Base-by-base conservation (phyloP, 805 yeast species). In the Candida khao-thaluensis region DNA sequence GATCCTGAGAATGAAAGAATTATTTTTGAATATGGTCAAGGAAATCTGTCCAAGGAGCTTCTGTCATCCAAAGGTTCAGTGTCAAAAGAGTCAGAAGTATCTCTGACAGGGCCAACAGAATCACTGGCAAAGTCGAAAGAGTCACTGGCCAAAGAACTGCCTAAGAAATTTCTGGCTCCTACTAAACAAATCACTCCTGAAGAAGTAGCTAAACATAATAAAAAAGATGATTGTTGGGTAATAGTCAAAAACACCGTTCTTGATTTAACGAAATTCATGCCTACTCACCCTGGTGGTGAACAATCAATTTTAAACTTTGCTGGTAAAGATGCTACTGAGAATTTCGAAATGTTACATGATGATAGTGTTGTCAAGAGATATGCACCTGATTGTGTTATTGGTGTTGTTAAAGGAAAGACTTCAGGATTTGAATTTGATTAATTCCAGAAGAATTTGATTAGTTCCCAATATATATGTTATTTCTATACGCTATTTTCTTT, bases 261-360 rank as follows among this genome's bases (percentile, higher is more conserved):
- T 41, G 74, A 76, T 50, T 62, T 66, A 32, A 69, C 79, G 0
- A 46, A 62, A 10, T 76, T 76, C 45, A 53, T 74, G 42, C 44
- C 52, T 11, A 60, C 66, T 44, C 79, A 71, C 48, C 86, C 86
- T 5, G 86, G 86, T 18, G 86, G 86, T 7, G 72, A 61, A 12
- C 76, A 77, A 36, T 71, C 81, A 10, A 76, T 79, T 42, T 35
- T 66, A 11, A 64, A 67, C 42, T 70, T 66, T 48, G 72, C 72
- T 9, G 76, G 77, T 1, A 66, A 60, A 44, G 76, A 70, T 46
- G 76, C 77, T 4, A 71, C 75, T 2, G 75, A 70, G 40, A 69
- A 71, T 36, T 72, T 71, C 48, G 76, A 62, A 29, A 69, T 72
- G 77, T 57, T 78, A 38, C 84, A 79, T 51, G 79, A 77, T 40